phyloP scores from a whole-genome alignment of 805 yeast genomes.

The Ogataea paradorogensis region DNA sequence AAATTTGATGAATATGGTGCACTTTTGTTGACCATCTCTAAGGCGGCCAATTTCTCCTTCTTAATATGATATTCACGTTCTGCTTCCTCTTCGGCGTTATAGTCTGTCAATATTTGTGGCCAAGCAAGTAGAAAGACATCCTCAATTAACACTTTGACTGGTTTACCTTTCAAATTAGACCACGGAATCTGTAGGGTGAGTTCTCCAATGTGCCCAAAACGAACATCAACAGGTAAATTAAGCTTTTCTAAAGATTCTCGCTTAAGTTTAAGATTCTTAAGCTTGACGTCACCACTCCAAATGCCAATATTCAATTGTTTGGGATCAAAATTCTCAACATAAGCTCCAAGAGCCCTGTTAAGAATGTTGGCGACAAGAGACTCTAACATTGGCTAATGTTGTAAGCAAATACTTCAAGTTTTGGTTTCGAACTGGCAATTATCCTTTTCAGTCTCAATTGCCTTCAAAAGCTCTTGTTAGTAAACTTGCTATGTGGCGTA shows the following conservation, averaged over 20 bases:
- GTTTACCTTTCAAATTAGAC: constrained; percentile 90
- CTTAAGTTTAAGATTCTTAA: constrained; percentile 72
- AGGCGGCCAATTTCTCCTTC: constrained; percentile 59
- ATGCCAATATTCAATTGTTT: constrained; percentile 93
- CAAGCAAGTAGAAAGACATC: constrained; percentile 81
- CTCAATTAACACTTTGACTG: constrained; percentile 83
- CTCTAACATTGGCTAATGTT: constrained; percentile 10
- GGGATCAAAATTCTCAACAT: constrained; percentile 94
- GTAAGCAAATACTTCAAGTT: background rate
- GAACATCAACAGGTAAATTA: constrained; percentile 81
- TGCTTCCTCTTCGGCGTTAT: constrained; percentile 54
- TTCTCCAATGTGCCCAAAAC: constrained; percentile 86
- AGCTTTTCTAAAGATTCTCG: constrained; percentile 87
- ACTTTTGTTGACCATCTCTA: constrained; percentile 61
- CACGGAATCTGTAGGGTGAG: constrained; percentile 92
- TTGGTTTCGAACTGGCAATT: background rate
- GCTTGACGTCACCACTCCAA: constrained; percentile 95
- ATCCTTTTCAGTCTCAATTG: background rate
- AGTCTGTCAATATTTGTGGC: constrained; percentile 61
- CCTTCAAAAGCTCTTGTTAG: background rate
- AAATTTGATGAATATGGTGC: constrained; percentile 25
- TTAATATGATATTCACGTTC: constrained; percentile 62
- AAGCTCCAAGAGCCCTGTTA: constrained; percentile 62
- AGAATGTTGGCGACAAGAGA: constrained; percentile 56
- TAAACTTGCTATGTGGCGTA: constrained; percentile 15